phyloP scores from a whole-genome alignment of 225 moss, liverwort and hornwort genomes.

The Polytrichum commune region DNA sequence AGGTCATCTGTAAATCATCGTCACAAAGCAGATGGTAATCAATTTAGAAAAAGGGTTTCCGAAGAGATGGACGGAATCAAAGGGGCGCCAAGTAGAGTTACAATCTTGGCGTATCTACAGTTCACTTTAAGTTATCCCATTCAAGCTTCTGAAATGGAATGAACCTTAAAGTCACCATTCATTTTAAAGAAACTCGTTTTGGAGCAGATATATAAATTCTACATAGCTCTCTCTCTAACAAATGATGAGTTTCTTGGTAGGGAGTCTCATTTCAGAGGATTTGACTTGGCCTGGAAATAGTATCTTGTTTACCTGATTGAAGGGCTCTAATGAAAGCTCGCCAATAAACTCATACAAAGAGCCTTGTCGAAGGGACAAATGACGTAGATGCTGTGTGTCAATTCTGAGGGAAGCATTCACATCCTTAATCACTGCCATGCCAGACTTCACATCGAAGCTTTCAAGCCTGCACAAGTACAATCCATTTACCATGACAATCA shows the following conservation, averaged over 20 bases:
- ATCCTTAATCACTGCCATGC: constrained; percentile 51
- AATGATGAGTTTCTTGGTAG: no score
- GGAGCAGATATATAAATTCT: no score
- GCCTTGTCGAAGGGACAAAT: constrained; percentile 40
- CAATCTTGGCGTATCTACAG: no score
- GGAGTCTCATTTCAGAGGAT: neutral
- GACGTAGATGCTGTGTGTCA: constrained; percentile 57
- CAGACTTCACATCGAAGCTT: constrained; percentile 51
- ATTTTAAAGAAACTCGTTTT: no score
- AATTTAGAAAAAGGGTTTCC: neutral
- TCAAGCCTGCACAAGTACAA: constrained; percentile 32
- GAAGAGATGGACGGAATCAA: no score
- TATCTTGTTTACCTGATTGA: constrained; percentile 28
- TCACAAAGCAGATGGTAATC: no score
- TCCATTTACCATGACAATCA: neutral
- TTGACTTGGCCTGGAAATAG: neutral
- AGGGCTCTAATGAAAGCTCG: constrained; percentile 49
- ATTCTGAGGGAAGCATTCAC: constrained; percentile 44
- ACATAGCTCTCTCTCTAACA: no score
- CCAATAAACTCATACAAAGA: constrained; percentile 79
- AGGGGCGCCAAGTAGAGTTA: no score
- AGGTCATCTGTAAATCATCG: constrained; percentile 32
- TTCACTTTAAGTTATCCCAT: no score
- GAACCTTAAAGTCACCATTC: no score
- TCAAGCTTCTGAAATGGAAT: no score